Base-by-base conservation (phyloP, 1,284 basidiomycete species). In the Violaceomyces palustris region DNA sequence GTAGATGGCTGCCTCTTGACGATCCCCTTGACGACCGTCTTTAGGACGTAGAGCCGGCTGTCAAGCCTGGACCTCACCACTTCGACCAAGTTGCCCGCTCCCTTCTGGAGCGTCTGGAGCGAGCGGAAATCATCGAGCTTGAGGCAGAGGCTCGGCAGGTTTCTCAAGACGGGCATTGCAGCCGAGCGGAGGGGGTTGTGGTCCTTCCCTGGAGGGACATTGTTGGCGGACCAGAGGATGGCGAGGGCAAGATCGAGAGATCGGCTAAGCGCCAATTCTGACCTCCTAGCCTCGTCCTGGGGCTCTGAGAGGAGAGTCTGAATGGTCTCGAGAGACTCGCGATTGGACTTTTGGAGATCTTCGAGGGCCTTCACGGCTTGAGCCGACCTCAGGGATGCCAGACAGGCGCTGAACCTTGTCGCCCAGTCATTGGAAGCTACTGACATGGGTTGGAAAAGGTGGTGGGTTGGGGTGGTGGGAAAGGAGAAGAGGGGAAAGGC, bases 1-100 rank as follows among this genome's bases (percentile, higher is more conserved):
- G 56, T 63, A 29, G 55, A 59, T 17, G 60, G 51, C 28, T 69
- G 65, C 22, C 65, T 56, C 12, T 60, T 42, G 17, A 63, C 67
- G 10, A 66, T 54, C 33, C 67, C 64, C 36, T 72, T 72, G 39
- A 69, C 51, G 28, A 64, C 61, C 25, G 61, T 59, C 40, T 72
- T 72, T 47, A 72, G 59, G 10, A 72, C 67, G 39, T 72, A 72
- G 28, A 72, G 50, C 18, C 52, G 54, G 15, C 66, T 60, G 39
- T 72, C 57, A 31, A 69, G 42, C 12, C 61, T 57, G 41, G 56
- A 65, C 19, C 67, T 64, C 39, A 70, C 67, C 32, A 72, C 52
- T 25, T 72, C 69, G 35, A 67, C 64, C 7, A 62, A 49, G 29
- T 64, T 66, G 1, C 57, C 59, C 0, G 64, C 60, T 29, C 67